Percentiles rank a stretch among this genome's conserved stretches.
phyloP scores from a whole-genome alignment of 805 yeast species.

The Hanseniaspora lachancei region DNA sequence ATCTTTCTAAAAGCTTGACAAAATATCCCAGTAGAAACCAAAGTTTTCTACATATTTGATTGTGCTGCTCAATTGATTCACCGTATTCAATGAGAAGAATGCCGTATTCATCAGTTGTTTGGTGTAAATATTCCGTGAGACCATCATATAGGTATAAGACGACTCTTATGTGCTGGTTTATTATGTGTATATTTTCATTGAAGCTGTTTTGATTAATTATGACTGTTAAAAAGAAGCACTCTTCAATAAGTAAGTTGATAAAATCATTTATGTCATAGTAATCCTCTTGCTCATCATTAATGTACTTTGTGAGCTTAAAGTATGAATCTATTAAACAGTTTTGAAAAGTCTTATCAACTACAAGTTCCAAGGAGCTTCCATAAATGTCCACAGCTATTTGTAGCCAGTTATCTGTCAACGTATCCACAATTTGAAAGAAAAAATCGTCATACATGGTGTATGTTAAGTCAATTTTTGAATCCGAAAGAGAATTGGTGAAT shows the following conservation, averaged over 20 bases:
- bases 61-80: background rate
- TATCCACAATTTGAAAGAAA: background rate
- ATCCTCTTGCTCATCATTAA: background rate
- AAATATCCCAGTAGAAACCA: slow-evolving; percentile 7
- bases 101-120: background rate
- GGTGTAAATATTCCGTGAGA: slow-evolving; percentile 2
- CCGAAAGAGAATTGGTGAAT: background rate
- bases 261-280: background rate
- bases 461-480: background rate
- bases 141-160: slow-evolving; percentile 4
- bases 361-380: slow-evolving; percentile 4
- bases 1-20: background rate
- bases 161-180: slow-evolving; percentile 6
- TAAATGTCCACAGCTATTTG: slow-evolving; percentile 10
- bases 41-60: background rate
- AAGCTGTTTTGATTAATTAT: background rate
- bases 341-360: background rate
- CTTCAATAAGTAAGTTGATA: background rate
- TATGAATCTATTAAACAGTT: background rate
- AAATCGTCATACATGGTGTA: background rate
- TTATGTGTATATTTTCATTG: background rate
- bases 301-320: background rate
- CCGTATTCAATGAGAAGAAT: background rate
- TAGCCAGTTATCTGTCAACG: slow-evolving; percentile 7
- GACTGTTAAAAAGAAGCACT: background rate